A percentile compares a stretch with the other conserved stretches of the same genome.
Evolutionary conservation across 192 early-diverging fungal species (phyloP).

Genomic region (Coemansia javaensis): DNA sequence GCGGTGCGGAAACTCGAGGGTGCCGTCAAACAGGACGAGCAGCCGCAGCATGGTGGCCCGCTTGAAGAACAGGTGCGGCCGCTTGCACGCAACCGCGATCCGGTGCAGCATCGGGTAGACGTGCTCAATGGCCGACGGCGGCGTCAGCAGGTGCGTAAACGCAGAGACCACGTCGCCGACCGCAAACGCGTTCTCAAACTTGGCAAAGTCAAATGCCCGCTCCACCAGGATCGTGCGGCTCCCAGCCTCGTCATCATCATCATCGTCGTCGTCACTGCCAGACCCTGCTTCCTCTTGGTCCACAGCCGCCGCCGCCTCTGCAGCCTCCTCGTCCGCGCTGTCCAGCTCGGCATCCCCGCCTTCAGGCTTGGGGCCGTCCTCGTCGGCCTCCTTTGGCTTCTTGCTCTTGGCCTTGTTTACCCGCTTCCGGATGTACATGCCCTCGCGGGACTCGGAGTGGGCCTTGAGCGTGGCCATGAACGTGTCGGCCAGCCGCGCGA

Average conservation of each 20-base stretch:
- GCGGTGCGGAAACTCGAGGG: conserved; percentile 16
- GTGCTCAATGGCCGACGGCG: conserved; percentile 28
- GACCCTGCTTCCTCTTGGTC: background rate
- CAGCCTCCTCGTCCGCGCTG: background rate
- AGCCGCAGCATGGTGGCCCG: conserved; percentile 18
- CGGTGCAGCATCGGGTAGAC: conserved; percentile 43
- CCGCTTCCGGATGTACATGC: conserved; percentile 25
- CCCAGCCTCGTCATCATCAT: conserved; percentile 1
- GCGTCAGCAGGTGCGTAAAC: conserved; percentile 26
- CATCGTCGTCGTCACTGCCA: conserved; percentile 1
- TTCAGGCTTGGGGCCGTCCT: background rate
- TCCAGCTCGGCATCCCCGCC: too few relatives aligned
- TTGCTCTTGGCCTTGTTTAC: conserved; percentile 8
- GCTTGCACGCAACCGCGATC: conserved; percentile 23
- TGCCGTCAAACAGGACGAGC: conserved; percentile 31
- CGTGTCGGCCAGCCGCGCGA: conserved; percentile 30
- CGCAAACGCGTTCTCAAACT: conserved; percentile 37
- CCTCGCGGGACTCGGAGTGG: conserved; percentile 18
- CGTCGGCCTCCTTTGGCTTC: conserved; percentile 1
- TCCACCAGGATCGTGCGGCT: conserved; percentile 14
- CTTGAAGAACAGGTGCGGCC: conserved; percentile 38
- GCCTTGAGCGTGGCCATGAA: conserved; percentile 25
- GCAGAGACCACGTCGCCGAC: conserved; percentile 25
- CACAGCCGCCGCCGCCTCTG: background rate
- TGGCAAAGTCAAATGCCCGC: conserved; percentile 20